Evolutionary conservation across 805 yeast species (phyloP), one percentile per base, ranked within the genome.

Genomic region (Starmerella roubikii): DNA sequence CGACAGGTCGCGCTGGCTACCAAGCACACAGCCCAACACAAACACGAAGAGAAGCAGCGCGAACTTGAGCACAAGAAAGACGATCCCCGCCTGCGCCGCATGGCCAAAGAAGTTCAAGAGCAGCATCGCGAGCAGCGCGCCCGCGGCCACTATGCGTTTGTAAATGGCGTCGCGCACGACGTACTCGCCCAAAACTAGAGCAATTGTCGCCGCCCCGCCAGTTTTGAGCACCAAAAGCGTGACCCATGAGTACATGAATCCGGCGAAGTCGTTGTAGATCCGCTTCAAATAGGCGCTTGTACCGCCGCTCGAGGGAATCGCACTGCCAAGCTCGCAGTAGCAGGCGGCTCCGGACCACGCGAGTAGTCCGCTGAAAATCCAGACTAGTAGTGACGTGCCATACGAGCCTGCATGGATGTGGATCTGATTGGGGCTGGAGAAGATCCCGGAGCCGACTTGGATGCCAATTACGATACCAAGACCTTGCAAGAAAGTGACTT

Each of bases 331-430:
- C 42, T 63, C 68, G 4, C 66, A 65, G 37, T 54, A 64, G 16
- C 64, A 58, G 6, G 64, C 52, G 0, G 67, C 68, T 2, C 68
- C 68, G 2, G 66, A 60, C 66, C 66, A 64, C 2, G 66, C 66
- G 18, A 63, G 49, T 22, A 61, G 39, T 1, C 68, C 68, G 6
- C 65, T 58, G 4, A 56, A 45, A 1, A 53, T 38, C 68, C 68
- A 63, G 7, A 61, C 58, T 1, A 57, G 29, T 13, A 63, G 42
- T 6, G 66, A 52, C 11, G 58, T 53, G 3, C 60, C 65, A 0
- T 55, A 57, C 2, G 66, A 60, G 10, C 65, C 65, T 0, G 64
- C 60, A 37, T 52, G 54, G 13, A 52, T 44, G 41, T 56, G 54
- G n/a, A 63, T 55, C 39, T 57, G 58, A 30, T 60, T 57, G 2